These are phyloP conservation scores for Byssothecium circinans DNA, from an alignment of 2,329 filamentous ascomycete genomes.

Conservation along the genomic window DNA sequence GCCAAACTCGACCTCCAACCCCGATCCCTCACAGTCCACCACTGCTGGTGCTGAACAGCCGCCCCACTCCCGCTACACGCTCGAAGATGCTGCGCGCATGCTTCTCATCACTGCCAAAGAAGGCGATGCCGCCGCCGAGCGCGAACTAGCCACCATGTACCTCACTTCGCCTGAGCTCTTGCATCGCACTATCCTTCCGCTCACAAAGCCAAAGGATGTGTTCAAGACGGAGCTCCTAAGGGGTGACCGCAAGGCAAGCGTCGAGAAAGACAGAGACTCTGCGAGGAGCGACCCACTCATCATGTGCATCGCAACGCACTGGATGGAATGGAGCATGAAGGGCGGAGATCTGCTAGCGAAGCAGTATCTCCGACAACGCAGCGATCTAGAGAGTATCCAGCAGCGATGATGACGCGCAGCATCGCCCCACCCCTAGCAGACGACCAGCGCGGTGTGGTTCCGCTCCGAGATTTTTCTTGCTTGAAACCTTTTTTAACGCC, in stretches of 20 bases:
- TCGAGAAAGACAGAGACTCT: slow-evolving; percentile 49
- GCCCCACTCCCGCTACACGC: slow-evolving; percentile 61
- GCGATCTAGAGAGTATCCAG: slow-evolving; percentile 63
- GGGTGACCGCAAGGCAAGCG: slow-evolving; percentile 54
- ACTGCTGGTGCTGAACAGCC: slow-evolving; percentile 8
- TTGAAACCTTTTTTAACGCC: background rate
- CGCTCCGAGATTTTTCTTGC: background rate
- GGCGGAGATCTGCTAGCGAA: slow-evolving; percentile 86
- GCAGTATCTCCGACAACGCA: slow-evolving; percentile 74
- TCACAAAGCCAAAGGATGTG: slow-evolving; percentile 82
- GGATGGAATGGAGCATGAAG: slow-evolving; percentile 87
- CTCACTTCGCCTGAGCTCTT: slow-evolving; percentile 88
- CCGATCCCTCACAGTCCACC: slow-evolving; percentile 9
- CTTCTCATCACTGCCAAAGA: slow-evolving; percentile 93
- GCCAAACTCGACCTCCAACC: slow-evolving; percentile 19
- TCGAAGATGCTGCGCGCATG: slow-evolving; percentile 83
- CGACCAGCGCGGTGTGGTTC: background rate
- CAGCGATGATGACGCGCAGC: slow-evolving; percentile 31
- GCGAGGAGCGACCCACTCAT: slow-evolving; percentile 76
- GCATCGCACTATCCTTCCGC: slow-evolving; percentile 74
- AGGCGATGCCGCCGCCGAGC: slow-evolving; percentile 82
- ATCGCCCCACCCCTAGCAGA: background rate
- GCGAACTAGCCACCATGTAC: slow-evolving; percentile 91
- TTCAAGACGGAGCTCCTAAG: slow-evolving; percentile 89
- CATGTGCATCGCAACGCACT: slow-evolving; percentile 94